These are phyloP conservation scores for Alectoria sarmentosa DNA, from an alignment of 495 filamentous ascomycete genomes.

Conservation along the genomic window DNA sequence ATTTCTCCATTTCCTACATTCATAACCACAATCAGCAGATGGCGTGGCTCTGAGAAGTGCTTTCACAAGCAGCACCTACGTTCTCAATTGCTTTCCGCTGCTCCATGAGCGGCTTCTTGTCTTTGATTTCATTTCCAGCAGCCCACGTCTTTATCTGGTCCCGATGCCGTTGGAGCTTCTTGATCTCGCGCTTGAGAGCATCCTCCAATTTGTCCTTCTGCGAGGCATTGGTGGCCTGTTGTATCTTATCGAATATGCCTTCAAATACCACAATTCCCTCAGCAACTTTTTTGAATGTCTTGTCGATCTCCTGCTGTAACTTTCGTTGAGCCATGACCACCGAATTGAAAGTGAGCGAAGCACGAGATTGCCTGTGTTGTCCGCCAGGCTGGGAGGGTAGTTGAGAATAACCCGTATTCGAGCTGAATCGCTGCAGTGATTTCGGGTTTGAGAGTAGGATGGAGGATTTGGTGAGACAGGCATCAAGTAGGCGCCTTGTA, in stretches of 20 bases:
- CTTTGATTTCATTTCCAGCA: conserved; percentile 94
- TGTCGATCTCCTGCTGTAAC: conserved; percentile 93
- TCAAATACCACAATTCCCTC: conserved; percentile 94
- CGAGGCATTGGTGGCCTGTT: conserved; percentile 78
- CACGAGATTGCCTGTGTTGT: conserved; percentile 6
- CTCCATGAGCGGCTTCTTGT: conserved; percentile 90
- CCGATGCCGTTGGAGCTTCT: conserved; percentile 94
- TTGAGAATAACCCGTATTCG: conserved; percentile 8
- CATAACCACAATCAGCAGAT: conserved; percentile 17
- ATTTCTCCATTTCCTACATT: conserved; percentile 95
- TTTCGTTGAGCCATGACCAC: conserved; percentile 83
- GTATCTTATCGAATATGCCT: conserved; percentile 90
- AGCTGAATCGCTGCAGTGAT: conserved; percentile 11
- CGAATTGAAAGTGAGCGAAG: conserved; percentile 15
- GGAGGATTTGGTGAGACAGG: conserved; percentile 27
- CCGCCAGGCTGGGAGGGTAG: conserved; percentile 1
- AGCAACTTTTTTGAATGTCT: conserved; percentile 94
- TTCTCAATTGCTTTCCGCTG: conserved; percentile 93
- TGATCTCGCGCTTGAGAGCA: conserved; percentile 96
- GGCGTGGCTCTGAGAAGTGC: conserved; percentile 10
- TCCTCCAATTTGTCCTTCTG: conserved; percentile 98
- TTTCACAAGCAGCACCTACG: conserved; percentile 43
- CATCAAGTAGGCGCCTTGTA: conserved; percentile 20
- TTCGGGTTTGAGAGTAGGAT: conserved; percentile 7
- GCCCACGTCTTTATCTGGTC: conserved; percentile 99